These are phyloP conservation scores for Trichoderma afroharzianum DNA, from an alignment of 2,329 filamentous ascomycete genomes.

Conservation along the genomic window DNA sequence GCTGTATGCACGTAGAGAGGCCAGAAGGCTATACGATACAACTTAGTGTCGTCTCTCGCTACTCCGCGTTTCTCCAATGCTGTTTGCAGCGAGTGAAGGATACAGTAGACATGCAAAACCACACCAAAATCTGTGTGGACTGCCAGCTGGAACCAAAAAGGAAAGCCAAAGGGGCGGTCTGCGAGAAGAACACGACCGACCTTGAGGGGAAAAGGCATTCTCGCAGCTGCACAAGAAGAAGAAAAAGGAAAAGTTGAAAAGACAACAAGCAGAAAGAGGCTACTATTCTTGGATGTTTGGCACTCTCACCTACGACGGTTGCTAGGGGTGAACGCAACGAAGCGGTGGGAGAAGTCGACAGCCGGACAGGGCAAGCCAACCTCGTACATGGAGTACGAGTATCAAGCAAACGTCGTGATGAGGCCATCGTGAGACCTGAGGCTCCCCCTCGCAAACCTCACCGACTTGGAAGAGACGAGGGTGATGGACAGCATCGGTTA, in stretches of 20 bases:
- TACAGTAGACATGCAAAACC: neutral
- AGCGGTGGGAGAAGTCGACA: neutral
- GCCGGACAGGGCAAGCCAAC: neutral
- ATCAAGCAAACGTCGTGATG: neutral
- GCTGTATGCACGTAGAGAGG: neutral
- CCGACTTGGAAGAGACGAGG: slow-evolving; percentile 7
- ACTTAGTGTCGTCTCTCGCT: neutral
- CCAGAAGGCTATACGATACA: neutral
- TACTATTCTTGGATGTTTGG: neutral
- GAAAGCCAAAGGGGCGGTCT: slow-evolving; percentile 15
- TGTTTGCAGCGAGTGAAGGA: neutral
- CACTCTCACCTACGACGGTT: slow-evolving; percentile 2
- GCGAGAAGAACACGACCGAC: neutral
- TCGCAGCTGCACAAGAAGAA: neutral
- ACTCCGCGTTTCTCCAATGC: neutral
- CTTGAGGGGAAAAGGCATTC: neutral
- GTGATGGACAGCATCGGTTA: neutral
- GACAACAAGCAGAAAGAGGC: neutral
- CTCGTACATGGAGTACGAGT: neutral
- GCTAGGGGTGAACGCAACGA: neutral
- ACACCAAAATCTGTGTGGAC: neutral
- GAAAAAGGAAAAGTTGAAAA: neutral
- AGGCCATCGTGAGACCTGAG: slow-evolving; percentile 15
- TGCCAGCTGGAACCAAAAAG: neutral
- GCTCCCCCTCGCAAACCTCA: neutral